Percentiles rank a stretch among this genome's conserved stretches.
Evolutionary conservation across 345 rosid species (phyloP).

Genomic region (Gossypioides kirkii): DNA sequence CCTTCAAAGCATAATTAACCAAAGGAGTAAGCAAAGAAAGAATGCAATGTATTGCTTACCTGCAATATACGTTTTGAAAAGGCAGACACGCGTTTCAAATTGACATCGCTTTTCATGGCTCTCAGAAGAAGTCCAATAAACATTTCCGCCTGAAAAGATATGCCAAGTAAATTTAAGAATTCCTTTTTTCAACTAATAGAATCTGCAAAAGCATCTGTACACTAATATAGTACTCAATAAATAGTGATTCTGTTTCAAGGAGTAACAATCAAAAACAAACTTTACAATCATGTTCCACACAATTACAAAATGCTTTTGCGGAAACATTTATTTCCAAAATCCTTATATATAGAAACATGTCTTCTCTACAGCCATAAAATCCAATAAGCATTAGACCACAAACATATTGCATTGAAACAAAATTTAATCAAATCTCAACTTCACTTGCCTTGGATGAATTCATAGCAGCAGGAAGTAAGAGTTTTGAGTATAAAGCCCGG

Average conservation of each 20-base stretch:
- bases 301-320: not conserved
- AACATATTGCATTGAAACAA: not conserved
- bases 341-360: not conserved
- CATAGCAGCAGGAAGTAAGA: slow-evolving; percentile 85
- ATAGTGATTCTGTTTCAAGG: not conserved
- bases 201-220: not conserved
- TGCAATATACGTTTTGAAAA: slow-evolving; percentile 89
- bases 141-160: slow-evolving; percentile 69
- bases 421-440: not conserved
- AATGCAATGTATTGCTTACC: slow-evolving; percentile 36
- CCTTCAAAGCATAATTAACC: not conserved
- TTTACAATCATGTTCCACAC: not conserved
- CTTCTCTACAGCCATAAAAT: not conserved
- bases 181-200: not conserved
- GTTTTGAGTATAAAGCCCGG: slow-evolving; percentile 89
- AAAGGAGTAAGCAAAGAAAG: not conserved
- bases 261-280: not conserved
- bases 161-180: not conserved
- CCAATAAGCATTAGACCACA: not conserved
- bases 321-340: not conserved
- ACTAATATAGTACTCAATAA: not conserved
- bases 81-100: slow-evolving; percentile 82
- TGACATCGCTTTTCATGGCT: slow-evolving; percentile 87
- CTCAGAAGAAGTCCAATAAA: slow-evolving; percentile 86
- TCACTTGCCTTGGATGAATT: slow-evolving; percentile 87